Percentiles rank a stretch among this genome's conserved stretches.
These are phyloP conservation scores for Trichothecium sympodiale DNA, from an alignment of 2,329 filamentous ascomycete genomes.

Conservation along the genomic window DNA sequence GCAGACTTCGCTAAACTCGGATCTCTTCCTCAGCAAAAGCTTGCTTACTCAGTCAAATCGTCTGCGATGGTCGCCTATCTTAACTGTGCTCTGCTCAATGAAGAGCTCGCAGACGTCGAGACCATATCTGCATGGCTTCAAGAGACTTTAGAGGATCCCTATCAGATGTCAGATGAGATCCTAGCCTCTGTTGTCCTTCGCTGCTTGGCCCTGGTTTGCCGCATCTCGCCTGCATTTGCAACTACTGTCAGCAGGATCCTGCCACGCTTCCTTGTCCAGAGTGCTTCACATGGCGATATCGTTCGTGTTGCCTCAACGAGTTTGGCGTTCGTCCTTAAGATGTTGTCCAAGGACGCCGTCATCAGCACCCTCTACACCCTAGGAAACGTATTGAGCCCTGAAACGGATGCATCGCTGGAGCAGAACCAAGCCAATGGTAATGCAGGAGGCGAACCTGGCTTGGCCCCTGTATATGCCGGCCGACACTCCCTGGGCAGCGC, in stretches of 20 bases:
- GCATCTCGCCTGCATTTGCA: constrained; percentile 60
- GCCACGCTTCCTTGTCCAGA: constrained; percentile 80
- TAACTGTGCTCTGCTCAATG: constrained; percentile 74
- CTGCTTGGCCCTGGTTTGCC: constrained; percentile 71
- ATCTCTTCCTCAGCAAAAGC: constrained; percentile 73
- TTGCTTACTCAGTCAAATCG: constrained; percentile 79
- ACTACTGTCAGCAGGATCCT: constrained; percentile 68
- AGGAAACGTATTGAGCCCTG: constrained; percentile 86
- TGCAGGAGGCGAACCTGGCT: constrained; percentile 23
- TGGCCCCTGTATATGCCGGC: constrained; percentile 36
- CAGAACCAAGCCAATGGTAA: constrained; percentile 40
- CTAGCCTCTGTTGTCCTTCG: constrained; percentile 72
- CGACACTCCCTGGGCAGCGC: constrained; percentile 59
- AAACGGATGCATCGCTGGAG: constrained; percentile 40
- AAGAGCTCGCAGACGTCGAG: constrained; percentile 70
- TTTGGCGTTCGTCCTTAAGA: constrained; percentile 68
- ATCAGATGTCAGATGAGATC: constrained; percentile 70
- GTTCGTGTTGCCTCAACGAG: constrained; percentile 73
- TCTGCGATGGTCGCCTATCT: constrained; percentile 73
- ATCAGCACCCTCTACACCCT: constrained; percentile 94
- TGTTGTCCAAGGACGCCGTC: constrained; percentile 81
- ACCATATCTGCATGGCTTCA: constrained; percentile 77
- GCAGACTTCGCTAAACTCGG: constrained; percentile 77
- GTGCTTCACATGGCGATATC: constrained; percentile 56
- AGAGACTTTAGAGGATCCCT: constrained; percentile 63